Conservation (phyloP, 176 grass and related monocot genomes). For the Alloteropsis semialata region DNA sequence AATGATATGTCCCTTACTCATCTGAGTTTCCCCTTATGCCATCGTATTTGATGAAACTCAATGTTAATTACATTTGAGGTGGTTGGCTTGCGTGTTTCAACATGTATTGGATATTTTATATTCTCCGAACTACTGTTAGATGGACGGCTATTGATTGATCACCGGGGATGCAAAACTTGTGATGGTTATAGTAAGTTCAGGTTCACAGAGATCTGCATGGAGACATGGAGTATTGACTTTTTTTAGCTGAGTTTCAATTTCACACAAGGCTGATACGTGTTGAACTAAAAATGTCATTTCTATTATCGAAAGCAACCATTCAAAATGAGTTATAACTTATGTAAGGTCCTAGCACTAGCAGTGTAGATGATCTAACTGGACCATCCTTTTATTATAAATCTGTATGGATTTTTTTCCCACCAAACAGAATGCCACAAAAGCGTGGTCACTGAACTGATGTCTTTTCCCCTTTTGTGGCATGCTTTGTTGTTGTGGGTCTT, state of each 20-base stretch:
- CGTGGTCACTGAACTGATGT: not conserved
- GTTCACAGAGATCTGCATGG: not conserved
- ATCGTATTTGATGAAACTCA: not conserved
- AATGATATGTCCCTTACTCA: conserved; percentile 77
- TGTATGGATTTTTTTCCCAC: not conserved
- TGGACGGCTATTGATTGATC: not conserved
- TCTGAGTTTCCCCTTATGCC: conserved; percentile 60
- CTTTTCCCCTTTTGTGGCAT: not conserved
- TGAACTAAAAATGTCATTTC: not conserved
- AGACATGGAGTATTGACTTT: not conserved
- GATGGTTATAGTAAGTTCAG: not conserved
- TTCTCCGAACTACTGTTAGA: conserved; percentile 1
- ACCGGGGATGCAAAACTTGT: not conserved
- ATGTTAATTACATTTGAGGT: not conserved
- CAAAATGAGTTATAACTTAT: not conserved
- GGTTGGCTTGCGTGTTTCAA: not conserved
- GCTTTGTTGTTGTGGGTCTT: not conserved
- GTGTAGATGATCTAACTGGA: not conserved
- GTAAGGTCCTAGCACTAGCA: not conserved
- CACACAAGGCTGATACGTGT: not conserved
- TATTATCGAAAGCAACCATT: not conserved
- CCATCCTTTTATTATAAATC: not conserved
- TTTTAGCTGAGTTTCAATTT: not conserved
- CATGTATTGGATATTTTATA: not conserved
- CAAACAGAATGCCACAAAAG: not conserved